These are phyloP conservation scores for Parascedosporium putredinis DNA, from an alignment of 2,329 filamentous ascomycete genomes.

Conservation along the genomic window DNA sequence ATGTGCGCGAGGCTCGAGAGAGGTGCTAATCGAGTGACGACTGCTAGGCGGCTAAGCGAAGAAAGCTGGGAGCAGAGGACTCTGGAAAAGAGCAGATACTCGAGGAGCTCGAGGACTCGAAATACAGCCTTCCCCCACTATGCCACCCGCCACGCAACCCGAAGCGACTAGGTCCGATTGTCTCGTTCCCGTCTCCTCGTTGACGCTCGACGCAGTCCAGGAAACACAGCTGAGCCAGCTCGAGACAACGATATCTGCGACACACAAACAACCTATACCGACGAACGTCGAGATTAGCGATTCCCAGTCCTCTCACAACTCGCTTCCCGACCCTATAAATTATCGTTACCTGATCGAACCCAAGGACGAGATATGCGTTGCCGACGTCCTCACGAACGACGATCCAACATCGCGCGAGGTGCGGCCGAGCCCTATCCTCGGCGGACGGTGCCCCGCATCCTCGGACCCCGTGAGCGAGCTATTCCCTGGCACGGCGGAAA, in stretches of 20 bases:
- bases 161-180: too few relatives aligned
- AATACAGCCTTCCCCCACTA: too few relatives aligned
- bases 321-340: neutral
- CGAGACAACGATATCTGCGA: neutral
- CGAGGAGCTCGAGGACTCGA: too few relatives aligned
- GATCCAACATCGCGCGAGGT: neutral
- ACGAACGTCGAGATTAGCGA: neutral
- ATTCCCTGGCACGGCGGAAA: neutral
- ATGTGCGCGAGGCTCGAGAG: too few relatives aligned
- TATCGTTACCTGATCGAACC: neutral
- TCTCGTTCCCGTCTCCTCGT: neutral
- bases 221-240: slow-evolving; percentile 2
- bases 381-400: neutral
- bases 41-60: neutral
- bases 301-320: neutral
- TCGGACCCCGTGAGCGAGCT: neutral
- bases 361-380: neutral
- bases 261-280: neutral
- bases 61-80: neutral
- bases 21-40: too few relatives aligned
- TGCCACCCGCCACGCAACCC: too few relatives aligned
- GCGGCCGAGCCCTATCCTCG: neutral
- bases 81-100: neutral
- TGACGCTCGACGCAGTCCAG: neutral
- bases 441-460: neutral